Evolutionary conservation across 2,329 filamentous ascomycete genomes (phyloP), one percentile per base, ranked within the genome.

Genomic region (Penicillium vulpinum): DNA sequence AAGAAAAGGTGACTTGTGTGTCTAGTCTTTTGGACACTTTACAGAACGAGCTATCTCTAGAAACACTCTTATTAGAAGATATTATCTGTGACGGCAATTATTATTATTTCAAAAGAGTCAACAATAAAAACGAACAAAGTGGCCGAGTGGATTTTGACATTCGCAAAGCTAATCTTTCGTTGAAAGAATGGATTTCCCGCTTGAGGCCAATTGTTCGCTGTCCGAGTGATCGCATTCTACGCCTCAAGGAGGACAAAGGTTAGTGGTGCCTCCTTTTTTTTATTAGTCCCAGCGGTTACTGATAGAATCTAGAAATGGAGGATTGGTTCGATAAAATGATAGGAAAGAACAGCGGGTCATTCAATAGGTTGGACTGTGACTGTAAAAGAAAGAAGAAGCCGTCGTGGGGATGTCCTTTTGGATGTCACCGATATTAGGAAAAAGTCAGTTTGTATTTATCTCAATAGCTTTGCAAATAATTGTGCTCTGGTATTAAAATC

Each of bases 21-120:
- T 7, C 54, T 6, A 52, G 48, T 18, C 10, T 56, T 54, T 40
- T 58, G 18, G 22, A 48, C 13, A 24, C 33, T 57, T 44, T 57
- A 45, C 55, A 5, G 31, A 54, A 57, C 50, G 50, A 54, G 49
- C 6, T 54, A 57, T 54, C 49, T 43, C 36, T 54, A 49, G 55
- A 54, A 48, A 57, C 18, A 49, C 49, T 48, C 15, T 54, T 38
- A 3, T 5, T 57, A 18, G 55, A 54, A 40, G 55, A 54, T 49
- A 54, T 57, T 53, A 49, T 57, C 35, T 54, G 43, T 49, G 50
- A 49, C 38, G 50, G 29, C 22, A 57, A 49, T 45, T 57, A 57
- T 49, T 44, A 57, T 39, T 15, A 57, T 54, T 54, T 57, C 44
- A 13, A 57, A 44, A 48, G 36, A 53, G 7, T 54, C 44, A 15